Percentiles rank a stretch among this genome's conserved stretches.
Conservation (phyloP, 495 filamentous ascomycete genomes). For the Penicillium flavigenum region DNA sequence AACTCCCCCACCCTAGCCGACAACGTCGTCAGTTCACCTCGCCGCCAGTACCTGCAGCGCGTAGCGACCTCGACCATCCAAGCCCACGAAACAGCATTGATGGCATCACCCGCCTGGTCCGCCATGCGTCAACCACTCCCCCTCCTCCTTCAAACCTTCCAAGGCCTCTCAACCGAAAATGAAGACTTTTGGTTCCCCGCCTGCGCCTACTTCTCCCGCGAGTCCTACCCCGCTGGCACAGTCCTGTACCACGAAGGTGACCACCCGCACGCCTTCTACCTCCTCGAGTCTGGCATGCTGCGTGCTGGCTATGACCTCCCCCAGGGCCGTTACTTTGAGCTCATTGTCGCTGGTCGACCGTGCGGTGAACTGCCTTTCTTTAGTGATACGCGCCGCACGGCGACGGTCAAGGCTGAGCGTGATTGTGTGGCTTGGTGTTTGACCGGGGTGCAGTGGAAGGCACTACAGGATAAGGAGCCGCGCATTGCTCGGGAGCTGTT, state of each 20-base stretch:
- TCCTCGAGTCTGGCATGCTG: conserved; percentile 87
- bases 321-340: conserved; percentile 84
- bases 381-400: conserved; percentile 79
- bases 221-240: conserved; percentile 64
- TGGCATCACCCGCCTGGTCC: conserved; percentile 62
- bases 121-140: conserved; percentile 85
- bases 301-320: conserved; percentile 85
- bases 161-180: conserved; percentile 69
- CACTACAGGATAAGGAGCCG: conserved; percentile 63
- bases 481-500: conserved; percentile 82
- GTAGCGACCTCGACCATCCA: conserved; percentile 71
- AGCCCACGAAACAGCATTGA: conserved; percentile 56
- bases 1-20: conserved; percentile 32
- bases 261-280: conserved; percentile 74
- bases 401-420: conserved; percentile 78
- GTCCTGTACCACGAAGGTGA: conserved; percentile 75
- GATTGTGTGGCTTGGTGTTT: conserved; percentile 82
- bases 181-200: conserved; percentile 94
- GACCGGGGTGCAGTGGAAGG: conserved; percentile 65
- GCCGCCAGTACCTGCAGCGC: conserved; percentile 71
- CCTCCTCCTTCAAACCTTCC: conserved; percentile 89
- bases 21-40: conserved; percentile 69
- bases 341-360: conserved; percentile 90
- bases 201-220: conserved; percentile 67
- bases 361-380: conserved; percentile 98